Evolutionary conservation across 2,329 filamentous ascomycete species (phyloP), one percentile per base, ranked within the genome.

Genomic region (Pseudogymnoascus sp.): DNA sequence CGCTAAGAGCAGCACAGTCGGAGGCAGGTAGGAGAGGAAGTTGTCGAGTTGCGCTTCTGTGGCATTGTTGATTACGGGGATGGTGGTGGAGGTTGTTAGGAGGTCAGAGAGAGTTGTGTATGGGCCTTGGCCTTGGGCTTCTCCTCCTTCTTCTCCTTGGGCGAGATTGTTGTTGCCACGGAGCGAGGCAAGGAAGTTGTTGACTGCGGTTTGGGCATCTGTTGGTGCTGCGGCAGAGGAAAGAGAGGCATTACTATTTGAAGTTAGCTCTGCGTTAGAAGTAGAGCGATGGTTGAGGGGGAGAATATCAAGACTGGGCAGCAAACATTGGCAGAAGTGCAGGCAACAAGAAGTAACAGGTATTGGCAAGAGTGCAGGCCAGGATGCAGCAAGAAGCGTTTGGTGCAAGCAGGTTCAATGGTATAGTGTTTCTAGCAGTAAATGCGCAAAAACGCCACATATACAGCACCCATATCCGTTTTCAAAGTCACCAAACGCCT

Each of bases 91-190:
- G 1, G 92, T 84, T 60, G 88, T 85, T 38, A 99, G 84, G 4
- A 99, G 86, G 72, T 97, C 93, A 70, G 88, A 87, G 59, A 99
- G 85, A 31, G 92, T 88, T 12, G 93, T 93, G 74, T 90, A 97
- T 69, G 88, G 86, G 66, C 84, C 83, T 69, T 88, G 77, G 68
- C 79, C 77, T 68, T 80, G 77, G 66, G 75, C 71, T n/a, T 38
- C 34, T 7, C 46, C 76, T 60, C 72, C 68, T 65, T 72, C 73
- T 62, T 72, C 65, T 60, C 72, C 73, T 40, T 60, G 59, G 12
- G 36, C 18, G 9, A 38, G 59, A 18, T 42, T 60, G 59, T 42
- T 66, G 66, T 77, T 72, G 64, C 85, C 83, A 72, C 87, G 85
- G 66, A 97, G 80, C 3, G 93, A 96, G 66, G 88, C 85, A 70